Percentiles rank a stretch among this genome's conserved stretches.
phyloP scores from a whole-genome alignment of 1,139 yeast species.

The Hansenula lynferdii region DNA sequence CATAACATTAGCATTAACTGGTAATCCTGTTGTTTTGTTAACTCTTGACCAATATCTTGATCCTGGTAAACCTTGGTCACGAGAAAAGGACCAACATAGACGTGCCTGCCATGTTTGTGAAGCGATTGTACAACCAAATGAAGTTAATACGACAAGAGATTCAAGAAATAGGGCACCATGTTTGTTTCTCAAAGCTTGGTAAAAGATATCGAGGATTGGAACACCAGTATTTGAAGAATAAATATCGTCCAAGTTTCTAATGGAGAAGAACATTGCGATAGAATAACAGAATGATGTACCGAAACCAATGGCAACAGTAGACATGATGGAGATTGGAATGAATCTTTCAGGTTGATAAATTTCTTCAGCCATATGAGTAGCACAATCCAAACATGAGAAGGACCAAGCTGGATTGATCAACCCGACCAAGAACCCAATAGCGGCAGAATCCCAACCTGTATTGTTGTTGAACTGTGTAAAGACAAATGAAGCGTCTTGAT shows the following conservation, averaged over 20 bases:
- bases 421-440: constrained; percentile 58
- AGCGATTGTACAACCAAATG: constrained; percentile 61
- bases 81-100: constrained; percentile 68
- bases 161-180: constrained; percentile 57
- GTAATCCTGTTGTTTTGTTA: constrained; percentile 39
- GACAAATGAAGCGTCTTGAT: constrained; percentile 53
- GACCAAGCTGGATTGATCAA: constrained; percentile 63
- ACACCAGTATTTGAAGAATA: constrained; percentile 44
- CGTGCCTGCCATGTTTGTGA: constrained; percentile 74
- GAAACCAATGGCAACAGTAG: constrained; percentile 60
- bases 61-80: constrained; percentile 53
- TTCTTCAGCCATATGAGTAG: constrained; percentile 66
- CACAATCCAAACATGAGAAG: constrained; percentile 57
- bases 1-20: constrained; percentile 46
- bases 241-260: constrained; percentile 42
- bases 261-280: constrained; percentile 55
- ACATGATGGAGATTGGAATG: constrained; percentile 55
- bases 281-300: constrained; percentile 51
- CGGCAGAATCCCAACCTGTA: constrained; percentile 58
- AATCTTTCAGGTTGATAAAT: constrained; percentile 49
- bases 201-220: constrained; percentile 54
- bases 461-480: constrained; percentile 54
- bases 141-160: constrained; percentile 50
- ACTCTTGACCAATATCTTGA: constrained; percentile 40
- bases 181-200: constrained; percentile 47